Base-by-base conservation (phyloP, 2,329 filamentous ascomycete species). In the Aspergillus quadricinctus region DNA sequence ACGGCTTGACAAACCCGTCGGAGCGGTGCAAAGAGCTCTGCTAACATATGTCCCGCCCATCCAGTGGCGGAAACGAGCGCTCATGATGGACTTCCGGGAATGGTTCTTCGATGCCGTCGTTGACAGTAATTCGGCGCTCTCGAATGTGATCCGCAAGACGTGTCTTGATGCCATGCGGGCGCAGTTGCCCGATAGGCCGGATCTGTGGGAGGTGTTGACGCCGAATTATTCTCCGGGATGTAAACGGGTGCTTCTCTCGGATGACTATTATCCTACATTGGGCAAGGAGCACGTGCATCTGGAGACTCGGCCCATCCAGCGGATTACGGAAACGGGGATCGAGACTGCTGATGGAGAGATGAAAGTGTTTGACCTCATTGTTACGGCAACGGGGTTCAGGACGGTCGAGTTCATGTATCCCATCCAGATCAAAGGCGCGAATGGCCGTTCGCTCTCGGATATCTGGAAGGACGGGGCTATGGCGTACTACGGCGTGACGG, bases 301-400 rank as follows among this genome's bases (percentile, higher is more conserved):
- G 3, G 81, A 84, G 61, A 85, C 81, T 0, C 63, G 71, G 3
- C 65, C 65, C 0, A 84, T 85, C 57, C 64, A 72, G 11, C 66
- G 69, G 4, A 77, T 84, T 50, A 78, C 77, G 0, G 70, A 70
- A 4, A 75, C 67, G 0, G 79, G 80, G 0, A 77, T 86, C 50
- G 70, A 77, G 25, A 75, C 82, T 0, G 74, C 72, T 1, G 76
- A 71, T 2, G 66, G 64, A 2, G 73, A 74, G n/a, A 54, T 52
- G 2, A 67, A 77, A 46, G 75, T 80, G 21, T 81, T 80, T 63
- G 83, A 86, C 62, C 67, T 85, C 19, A 75, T 86, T 14, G 72
- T 86, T 25, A 75, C 81, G 7, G 83, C 83, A 0, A 86, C 83
- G 0, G 83, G 83, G 0, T 86, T 86, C 72, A 75, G 78, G 25